Conservation (phyloP, 352 stramenopile genomes). For the Phytopythium oedochilum region DNA sequence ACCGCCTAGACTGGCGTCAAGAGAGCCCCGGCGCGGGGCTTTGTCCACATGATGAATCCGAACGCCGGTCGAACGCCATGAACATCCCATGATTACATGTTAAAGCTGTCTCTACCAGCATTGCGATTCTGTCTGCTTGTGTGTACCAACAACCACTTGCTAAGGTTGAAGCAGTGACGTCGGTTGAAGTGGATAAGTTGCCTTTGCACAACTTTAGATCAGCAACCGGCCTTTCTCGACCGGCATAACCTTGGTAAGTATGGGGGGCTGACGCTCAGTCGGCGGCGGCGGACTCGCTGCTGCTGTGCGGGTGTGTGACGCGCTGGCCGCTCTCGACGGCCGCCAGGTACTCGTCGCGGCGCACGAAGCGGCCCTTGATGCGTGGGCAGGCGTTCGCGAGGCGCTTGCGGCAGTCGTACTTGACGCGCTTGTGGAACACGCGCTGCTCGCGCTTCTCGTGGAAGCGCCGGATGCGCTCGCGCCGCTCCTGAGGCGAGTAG, state of each 20-base stretch:
- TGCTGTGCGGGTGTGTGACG: constrained; percentile 4
- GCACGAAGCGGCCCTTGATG: constrained; percentile 69
- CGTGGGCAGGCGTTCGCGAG: constrained; percentile 64
- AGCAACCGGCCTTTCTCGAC: background rate
- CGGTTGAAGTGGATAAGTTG: constrained; percentile 1
- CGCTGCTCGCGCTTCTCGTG: constrained; percentile 69
- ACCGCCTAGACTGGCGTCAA: constrained; percentile 46
- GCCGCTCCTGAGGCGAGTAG: constrained; percentile 48
- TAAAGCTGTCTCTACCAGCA: background rate
- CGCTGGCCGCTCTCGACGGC: constrained; percentile 9
- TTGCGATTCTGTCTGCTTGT: too few relatives aligned
- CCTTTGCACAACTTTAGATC: background rate
- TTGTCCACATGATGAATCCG: background rate
- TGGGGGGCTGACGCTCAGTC: background rate
- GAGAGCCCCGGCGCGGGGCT: background rate
- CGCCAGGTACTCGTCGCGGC: constrained; percentile 19
- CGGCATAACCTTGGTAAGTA: too few relatives aligned
- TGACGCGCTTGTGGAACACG: constrained; percentile 68
- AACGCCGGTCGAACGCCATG: background rate
- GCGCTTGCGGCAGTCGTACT: constrained; percentile 68
- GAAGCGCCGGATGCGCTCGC: constrained; percentile 55
- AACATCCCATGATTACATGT: background rate
- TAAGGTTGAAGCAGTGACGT: background rate
- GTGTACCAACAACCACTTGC: background rate
- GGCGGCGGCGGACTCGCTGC: background rate